Evolutionary conservation across 192 early-diverging fungal genomes (phyloP), one percentile per base, ranked within the genome.

Genomic region (Gaertneriomyces sp.): DNA sequence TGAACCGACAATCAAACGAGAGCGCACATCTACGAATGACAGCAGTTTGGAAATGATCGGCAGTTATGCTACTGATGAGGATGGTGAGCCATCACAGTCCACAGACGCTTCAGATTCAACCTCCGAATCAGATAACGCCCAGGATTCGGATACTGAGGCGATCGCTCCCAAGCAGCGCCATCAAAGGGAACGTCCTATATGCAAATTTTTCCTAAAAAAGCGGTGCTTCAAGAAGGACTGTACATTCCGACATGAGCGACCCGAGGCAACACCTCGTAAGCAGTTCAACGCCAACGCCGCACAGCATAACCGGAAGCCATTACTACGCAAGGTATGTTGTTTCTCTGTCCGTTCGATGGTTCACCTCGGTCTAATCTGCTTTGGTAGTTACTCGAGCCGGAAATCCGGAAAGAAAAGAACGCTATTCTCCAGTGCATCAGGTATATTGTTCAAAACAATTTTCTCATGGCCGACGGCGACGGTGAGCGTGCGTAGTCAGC

Each of bases 341-440:
- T 73, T 38, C 45, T 53, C 53, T 64, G n/a, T 47, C 17, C 45
- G 25, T 47, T 11, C 53, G 40, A 45, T 25, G 3, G 39, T 14
- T 33, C 12, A 33, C 54, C 17, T 12, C 50, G 50, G 66, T 57
- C 53, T 40, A 10, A 51, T 45, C 49, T n/a, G 9, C 14, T 38
- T 68, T 14, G 10, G 11, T 47, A 86, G 84, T 61, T 89, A 5
- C 57, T 90, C 10, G 76, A 78, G 14, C 68, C 74, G 12, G 87
- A 90, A 33, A 85, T 90, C 58, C 64, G 75, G n/a, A 45, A 79
- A 19, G 87, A 90, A 58, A 81, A 83, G 62, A 80, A 74, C 39
- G 70, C 76, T 11, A 56, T 90, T 7, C 44, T 90, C 50, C 87
- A 90, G 54, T 83, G 82, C 46, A 73, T 90, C 42, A 77, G 85